Base-by-base conservation (phyloP, 140 eudicot species). In the Stevia rebaudiana region DNA sequence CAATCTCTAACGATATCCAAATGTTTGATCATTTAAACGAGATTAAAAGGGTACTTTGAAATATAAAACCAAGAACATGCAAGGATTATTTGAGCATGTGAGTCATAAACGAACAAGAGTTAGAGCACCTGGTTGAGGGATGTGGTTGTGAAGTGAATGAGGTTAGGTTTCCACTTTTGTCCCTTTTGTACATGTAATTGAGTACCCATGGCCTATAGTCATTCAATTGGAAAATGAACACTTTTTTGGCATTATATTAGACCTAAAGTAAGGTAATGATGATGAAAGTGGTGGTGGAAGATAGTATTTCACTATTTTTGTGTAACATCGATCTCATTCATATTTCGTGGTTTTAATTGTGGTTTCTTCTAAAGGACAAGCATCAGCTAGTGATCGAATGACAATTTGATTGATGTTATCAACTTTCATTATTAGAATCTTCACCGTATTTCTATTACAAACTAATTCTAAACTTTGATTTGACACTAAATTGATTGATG, bases 181-280 rank as follows among this genome's bases (percentile, higher is more conserved):
- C 79, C 25, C 59, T 11, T 74, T 60, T 59, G 74, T 74, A 74
- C 79, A 67, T 67, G 69, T 61, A 74, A 61, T 74, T 36, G 79
- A 74, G 79, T 74, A 68, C 75, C 79, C 75, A 60, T 68, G 79
- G 79, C 79, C 79, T 68, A 74, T 74, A 59, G 50, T 40, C 75
- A 67, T 67, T 74, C 70, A 74, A 59, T 68, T 68, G 36, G 75
- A 74, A 74, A 74, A 74, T 39, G 65, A 74, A 52, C 19, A 59
- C 47, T 30, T 19, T 59, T 74, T 74, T 59, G 70, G 70, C 63
- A 67, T 74, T 70, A 59, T 68, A 31, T 31, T 52, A 59, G 60
- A 28, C 28, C 63, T 25, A 55, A 55, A n/a, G 18, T 40, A 37
- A 40, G 37, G 63, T 67, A 63, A 72, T 72, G 58, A 72, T 72